phyloP scores from a whole-genome alignment of 257 asterid genomes.

The Fraxinus cuspidata region DNA sequence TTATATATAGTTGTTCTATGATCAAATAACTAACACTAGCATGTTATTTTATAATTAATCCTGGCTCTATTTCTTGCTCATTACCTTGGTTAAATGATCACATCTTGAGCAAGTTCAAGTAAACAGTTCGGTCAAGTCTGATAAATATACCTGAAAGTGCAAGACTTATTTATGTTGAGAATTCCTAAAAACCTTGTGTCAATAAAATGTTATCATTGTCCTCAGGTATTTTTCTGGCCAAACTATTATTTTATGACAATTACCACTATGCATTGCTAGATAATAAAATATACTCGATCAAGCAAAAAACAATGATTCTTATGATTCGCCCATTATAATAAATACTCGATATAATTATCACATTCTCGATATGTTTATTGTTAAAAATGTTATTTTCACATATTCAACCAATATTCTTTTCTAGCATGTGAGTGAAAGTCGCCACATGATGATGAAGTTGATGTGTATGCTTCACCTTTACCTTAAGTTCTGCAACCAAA shows the following conservation, averaged over 20 bases:
- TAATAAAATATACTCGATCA: slow-evolving; percentile 10
- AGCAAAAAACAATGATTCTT: background rate
- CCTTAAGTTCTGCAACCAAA: slow-evolving; percentile 60
- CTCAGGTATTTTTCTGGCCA: background rate
- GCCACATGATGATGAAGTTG: slow-evolving; percentile 33
- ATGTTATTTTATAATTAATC: background rate
- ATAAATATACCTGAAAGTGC: slow-evolving; percentile 73
- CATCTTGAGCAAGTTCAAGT: slow-evolving; percentile 98
- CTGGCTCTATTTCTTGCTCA: background rate
- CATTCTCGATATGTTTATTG: slow-evolving; percentile 8
- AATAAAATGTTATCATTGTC: slow-evolving; percentile 1
- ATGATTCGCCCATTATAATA: background rate
- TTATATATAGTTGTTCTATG: background rate
- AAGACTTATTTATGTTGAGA: slow-evolving; percentile 2
- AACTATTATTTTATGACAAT: background rate
- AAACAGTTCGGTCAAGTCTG: slow-evolving; percentile 79
- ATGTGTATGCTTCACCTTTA: slow-evolving; percentile 40
- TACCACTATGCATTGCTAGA: slow-evolving; percentile 4
- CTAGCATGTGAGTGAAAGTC: slow-evolving; percentile 71
- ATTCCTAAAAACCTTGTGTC: slow-evolving; percentile 15
- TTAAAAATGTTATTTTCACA: slow-evolving; percentile 32
- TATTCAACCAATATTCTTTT: slow-evolving; percentile 72
- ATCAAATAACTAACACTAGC: slow-evolving; percentile 6
- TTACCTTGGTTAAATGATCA: slow-evolving; percentile 75
- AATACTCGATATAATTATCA: background rate